Percentiles rank a stretch among this genome's conserved stretches.
Conservation (phyloP, 2,329 filamentous ascomycete genomes). For the Fusarium sp. region DNA sequence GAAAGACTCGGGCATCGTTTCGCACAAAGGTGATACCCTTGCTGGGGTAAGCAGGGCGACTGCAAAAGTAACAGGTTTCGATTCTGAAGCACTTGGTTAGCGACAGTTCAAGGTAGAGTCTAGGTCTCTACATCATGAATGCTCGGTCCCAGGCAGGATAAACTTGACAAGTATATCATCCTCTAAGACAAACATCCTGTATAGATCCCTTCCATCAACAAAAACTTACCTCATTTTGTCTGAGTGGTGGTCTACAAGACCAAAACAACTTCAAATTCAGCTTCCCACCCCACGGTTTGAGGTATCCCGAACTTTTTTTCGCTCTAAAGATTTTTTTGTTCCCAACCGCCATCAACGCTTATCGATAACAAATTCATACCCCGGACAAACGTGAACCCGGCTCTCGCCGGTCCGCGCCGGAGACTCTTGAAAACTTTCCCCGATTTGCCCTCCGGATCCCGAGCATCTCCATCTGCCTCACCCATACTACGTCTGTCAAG, state of each 20-base stretch:
- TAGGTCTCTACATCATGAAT: conserved; percentile 8
- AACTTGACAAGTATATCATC: background rate
- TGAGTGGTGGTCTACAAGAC: conserved; percentile 44
- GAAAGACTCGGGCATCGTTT: conserved; percentile 65
- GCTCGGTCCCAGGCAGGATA: background rate
- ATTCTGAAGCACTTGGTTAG: conserved; percentile 51
- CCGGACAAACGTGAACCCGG: conserved; percentile 40
- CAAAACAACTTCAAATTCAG: conserved; percentile 45
- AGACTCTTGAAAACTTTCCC: conserved; percentile 46
- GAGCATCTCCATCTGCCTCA: conserved; percentile 23
- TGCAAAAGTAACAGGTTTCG: conserved; percentile 61
- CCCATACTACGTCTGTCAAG: conserved; percentile 15
- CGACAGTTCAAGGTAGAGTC: conserved; percentile 11
- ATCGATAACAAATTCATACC: conserved; percentile 38
- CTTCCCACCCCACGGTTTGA: conserved; percentile 44
- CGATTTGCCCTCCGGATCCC: conserved; percentile 33
- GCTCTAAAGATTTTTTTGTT: conserved; percentile 15
- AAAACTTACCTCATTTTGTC: conserved; percentile 46
- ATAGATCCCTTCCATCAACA: background rate
- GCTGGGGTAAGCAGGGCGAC: conserved; percentile 64
- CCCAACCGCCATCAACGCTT: conserved; percentile 11
- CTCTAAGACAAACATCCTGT: background rate
- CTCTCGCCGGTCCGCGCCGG: conserved; percentile 41
- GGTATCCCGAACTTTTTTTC: conserved; percentile 19
- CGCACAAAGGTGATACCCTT: conserved; percentile 67